Evolutionary conservation across 2,329 filamentous ascomycete species (phyloP).

Genomic region (Ceratocystis diversiconidia): DNA sequence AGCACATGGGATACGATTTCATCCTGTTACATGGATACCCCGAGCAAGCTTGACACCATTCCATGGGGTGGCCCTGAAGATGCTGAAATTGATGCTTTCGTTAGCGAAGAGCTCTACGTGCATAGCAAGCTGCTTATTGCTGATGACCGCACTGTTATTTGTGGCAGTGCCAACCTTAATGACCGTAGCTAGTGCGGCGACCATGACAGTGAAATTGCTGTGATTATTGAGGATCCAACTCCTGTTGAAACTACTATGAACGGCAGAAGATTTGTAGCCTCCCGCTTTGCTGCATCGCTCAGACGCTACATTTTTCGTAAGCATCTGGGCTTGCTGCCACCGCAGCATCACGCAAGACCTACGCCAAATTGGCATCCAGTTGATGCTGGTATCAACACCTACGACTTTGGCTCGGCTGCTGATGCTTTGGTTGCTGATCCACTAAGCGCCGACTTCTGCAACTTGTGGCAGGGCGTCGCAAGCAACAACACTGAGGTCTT

Average conservation of each 20-base stretch:
- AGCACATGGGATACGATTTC: slow-evolving; percentile 55
- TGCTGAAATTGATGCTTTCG: slow-evolving; percentile 45
- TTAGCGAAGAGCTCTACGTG: slow-evolving; percentile 48
- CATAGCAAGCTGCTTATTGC: slow-evolving; percentile 63
- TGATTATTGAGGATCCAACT: slow-evolving; percentile 67
- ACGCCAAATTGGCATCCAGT: slow-evolving; percentile 68
- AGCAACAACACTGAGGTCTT: slow-evolving; percentile 69
- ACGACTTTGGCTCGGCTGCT: slow-evolving; percentile 54
- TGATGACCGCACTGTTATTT: slow-evolving; percentile 70
- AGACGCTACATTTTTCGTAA: slow-evolving; percentile 81
- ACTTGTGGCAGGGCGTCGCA: slow-evolving; percentile 60
- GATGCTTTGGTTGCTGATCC: slow-evolving; percentile 63
- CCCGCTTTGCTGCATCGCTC: slow-evolving; percentile 63
- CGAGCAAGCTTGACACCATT: slow-evolving; percentile 48
- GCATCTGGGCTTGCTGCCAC: slow-evolving; percentile 69
- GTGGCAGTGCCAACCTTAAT: slow-evolving; percentile 51
- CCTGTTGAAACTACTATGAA: slow-evolving; percentile 59
- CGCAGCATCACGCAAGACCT: slow-evolving; percentile 53
- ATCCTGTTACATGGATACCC: slow-evolving; percentile 69
- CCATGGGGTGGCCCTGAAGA: slow-evolving; percentile 43
- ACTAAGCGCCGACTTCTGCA: slow-evolving; percentile 50
- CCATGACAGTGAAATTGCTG: slow-evolving; percentile 82
- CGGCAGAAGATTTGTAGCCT: slow-evolving; percentile 55
- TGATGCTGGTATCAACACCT: slow-evolving; percentile 53
- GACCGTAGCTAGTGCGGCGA: slow-evolving; percentile 61